phyloP scores from a whole-genome alignment of 441 rosid species.

The Manihot esculenta region DNA sequence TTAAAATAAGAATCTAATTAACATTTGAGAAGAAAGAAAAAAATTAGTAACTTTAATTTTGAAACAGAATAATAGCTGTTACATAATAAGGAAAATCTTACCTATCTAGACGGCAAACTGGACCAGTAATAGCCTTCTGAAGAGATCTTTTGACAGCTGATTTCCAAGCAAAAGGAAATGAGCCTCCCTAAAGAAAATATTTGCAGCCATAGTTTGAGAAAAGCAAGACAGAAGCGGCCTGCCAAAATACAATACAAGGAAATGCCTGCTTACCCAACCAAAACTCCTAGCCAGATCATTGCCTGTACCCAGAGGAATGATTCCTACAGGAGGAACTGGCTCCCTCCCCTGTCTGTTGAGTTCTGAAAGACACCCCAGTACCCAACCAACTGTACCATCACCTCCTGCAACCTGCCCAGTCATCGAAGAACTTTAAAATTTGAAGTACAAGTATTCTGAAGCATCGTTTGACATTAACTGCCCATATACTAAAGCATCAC shows the following conservation, averaged over 20 bases:
- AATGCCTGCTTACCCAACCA: constrained; percentile 70
- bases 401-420: constrained; percentile 92
- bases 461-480: background rate
- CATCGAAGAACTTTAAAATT: constrained; percentile 18
- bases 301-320: constrained; percentile 96
- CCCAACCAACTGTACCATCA: constrained; percentile 99
- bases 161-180: constrained; percentile 96
- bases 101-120: constrained; percentile 78
- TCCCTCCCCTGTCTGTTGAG: constrained; percentile 49
- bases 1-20: too few species aligned
- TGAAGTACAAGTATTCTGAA: background rate
- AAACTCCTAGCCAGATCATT: constrained; percentile 93
- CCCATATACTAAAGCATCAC: background rate
- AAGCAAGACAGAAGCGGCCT: constrained; percentile 17
- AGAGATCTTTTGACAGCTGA: constrained; percentile 80
- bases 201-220: constrained; percentile 19
- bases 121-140: constrained; percentile 53
- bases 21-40: background rate
- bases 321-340: constrained; percentile 84
- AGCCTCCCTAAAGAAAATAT: constrained; percentile 69
- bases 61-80: constrained; percentile 1
- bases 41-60: background rate
- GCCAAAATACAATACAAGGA: constrained; percentile 19
- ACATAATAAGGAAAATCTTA: constrained; percentile 21
- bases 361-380: constrained; percentile 75